phyloP scores from a whole-genome alignment of 345 rosid genomes.

The Cardiospermum halicacabum region DNA sequence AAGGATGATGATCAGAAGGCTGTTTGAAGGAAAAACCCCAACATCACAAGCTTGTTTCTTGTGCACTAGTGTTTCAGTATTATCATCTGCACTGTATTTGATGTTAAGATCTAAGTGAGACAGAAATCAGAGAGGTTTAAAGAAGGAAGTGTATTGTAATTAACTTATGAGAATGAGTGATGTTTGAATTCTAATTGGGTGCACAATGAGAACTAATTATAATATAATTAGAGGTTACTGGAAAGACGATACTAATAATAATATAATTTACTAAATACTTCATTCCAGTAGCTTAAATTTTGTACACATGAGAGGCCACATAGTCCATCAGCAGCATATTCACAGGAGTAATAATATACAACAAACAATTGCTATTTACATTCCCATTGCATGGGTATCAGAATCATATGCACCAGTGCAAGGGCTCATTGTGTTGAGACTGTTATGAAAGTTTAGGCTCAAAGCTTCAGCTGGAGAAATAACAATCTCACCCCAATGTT shows the following conservation, averaged over 20 bases:
- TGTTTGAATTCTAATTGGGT: too few relatives aligned
- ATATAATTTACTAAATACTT: not conserved
- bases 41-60: not conserved
- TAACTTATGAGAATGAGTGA: too few relatives aligned
- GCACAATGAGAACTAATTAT: too few relatives aligned
- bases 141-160: too few relatives aligned
- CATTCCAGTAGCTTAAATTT: not conserved
- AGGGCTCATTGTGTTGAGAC: not conserved
- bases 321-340: not conserved
- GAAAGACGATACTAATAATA: too few relatives aligned
- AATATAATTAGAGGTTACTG: too few relatives aligned
- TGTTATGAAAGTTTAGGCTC: not conserved
- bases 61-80: not conserved
- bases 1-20: slow-evolving; percentile 11
- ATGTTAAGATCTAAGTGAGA: too few relatives aligned
- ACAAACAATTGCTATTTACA: slow-evolving; percentile 10
- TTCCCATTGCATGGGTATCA: not conserved
- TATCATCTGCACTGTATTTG: too few relatives aligned
- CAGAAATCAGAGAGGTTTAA: too few relatives aligned
- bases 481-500: not conserved
- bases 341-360: slow-evolving; percentile 9
- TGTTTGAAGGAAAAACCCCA: slow-evolving; percentile 1
- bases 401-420: not conserved
- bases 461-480: not conserved
- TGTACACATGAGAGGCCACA: not conserved